Percentiles rank a stretch among this genome's conserved stretches.
phyloP scores from a whole-genome alignment of 768 basidiomycete species.

The Gymnopilus dilepis region DNA sequence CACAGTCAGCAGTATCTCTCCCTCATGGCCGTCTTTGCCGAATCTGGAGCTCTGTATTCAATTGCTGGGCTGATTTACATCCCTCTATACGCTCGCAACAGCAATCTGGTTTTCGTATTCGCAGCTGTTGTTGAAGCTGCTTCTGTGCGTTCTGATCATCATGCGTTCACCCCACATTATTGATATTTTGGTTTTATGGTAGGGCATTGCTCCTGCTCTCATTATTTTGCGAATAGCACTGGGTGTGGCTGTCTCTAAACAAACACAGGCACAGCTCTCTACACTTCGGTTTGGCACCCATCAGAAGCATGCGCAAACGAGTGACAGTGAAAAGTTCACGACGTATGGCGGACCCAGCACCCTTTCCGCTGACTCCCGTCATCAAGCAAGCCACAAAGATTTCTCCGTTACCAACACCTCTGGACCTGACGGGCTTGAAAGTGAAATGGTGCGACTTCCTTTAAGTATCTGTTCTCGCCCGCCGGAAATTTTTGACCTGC shows the following conservation, averaged over 20 bases:
- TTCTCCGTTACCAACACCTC: not conserved
- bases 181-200: not conserved
- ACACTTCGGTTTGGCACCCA: constrained; percentile 1
- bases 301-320: not conserved
- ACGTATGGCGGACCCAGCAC: constrained; percentile 3
- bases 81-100: constrained; percentile 13
- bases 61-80: constrained; percentile 16
- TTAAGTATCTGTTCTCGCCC: not conserved
- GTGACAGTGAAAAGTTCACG: not conserved
- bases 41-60: constrained; percentile 16
- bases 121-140: constrained; percentile 13
- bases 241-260: constrained; percentile 14
- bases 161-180: not conserved
- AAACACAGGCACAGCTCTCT: constrained; percentile 4
- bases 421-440: not conserved
- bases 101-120: constrained; percentile 11
- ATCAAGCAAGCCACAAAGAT: constrained; percentile 6
- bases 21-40: constrained; percentile 16
- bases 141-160: not conserved
- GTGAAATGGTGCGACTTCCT: not conserved
- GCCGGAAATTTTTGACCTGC: not conserved
- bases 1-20: constrained; percentile 15
- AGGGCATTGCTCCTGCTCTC: constrained; percentile 18
- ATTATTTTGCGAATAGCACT: constrained; percentile 16
- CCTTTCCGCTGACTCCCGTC: not conserved